phyloP scores from a whole-genome alignment of 169 alveolate species.

The Cryptosporidium andersoni region DNA sequence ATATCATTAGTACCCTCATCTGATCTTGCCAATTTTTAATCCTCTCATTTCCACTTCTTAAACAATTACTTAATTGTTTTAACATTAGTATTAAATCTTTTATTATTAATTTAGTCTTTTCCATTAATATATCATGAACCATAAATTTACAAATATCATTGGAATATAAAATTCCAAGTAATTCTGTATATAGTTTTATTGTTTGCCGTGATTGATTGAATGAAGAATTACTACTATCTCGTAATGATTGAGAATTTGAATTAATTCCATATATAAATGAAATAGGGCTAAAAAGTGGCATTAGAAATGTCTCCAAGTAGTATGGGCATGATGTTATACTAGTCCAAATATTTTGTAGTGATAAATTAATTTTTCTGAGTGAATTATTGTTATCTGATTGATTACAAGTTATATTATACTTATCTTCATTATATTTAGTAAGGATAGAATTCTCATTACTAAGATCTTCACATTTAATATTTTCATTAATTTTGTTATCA shows the following conservation, averaged over 20 bases:
- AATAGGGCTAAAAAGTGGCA: constrained; percentile 46
- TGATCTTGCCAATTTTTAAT: constrained; percentile 6
- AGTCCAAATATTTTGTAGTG: not conserved
- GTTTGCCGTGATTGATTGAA: constrained; percentile 32
- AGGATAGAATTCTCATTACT: not conserved
- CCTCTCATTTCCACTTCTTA: not conserved
- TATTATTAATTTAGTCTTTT: constrained; percentile 2
- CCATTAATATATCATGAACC: constrained; percentile 9
- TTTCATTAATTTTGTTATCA: not conserved
- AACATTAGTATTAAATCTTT: not conserved
- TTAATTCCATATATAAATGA: constrained; percentile 33
- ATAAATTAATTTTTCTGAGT: not conserved
- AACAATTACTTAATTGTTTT: not conserved
- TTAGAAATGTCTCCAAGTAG: constrained; percentile 10
- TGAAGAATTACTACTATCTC: constrained; percentile 1
- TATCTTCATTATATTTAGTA: not conserved
- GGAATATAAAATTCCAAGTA: constrained; percentile 2
- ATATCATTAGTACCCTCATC: constrained; percentile 9
- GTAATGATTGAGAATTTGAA: constrained; percentile 11
- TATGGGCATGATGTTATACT: not conserved
- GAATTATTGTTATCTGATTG: not conserved
- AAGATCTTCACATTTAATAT: too few relatives aligned
- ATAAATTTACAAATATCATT: constrained; percentile 6
- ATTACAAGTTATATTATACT: not conserved
- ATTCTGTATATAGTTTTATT: constrained; percentile 45